Evolutionary conservation across 2,329 filamentous ascomycete species (phyloP).

Genomic region (Paracamarosporium sp.): DNA sequence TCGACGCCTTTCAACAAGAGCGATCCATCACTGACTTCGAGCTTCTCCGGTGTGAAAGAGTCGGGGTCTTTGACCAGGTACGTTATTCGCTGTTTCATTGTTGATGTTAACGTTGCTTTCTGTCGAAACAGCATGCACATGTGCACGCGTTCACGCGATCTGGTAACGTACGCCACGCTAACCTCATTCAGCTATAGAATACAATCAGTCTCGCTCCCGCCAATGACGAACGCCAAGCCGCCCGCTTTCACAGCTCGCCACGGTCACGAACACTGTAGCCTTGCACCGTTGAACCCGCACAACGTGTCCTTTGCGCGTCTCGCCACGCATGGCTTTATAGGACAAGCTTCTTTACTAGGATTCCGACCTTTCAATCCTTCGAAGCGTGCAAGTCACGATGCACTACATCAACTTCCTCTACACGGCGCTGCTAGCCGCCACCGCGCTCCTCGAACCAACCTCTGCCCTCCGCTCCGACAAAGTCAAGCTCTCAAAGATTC

Average conservation of each 20-base stretch:
- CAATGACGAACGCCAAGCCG: conserved; percentile 27
- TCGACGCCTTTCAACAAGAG: conserved; percentile 66
- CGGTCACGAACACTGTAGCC: neutral
- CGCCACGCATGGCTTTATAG: conserved; percentile 23
- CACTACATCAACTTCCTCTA: conserved; percentile 36
- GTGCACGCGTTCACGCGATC: conserved; percentile 5
- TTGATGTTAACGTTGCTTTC: conserved; percentile 7
- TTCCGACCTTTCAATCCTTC: neutral
- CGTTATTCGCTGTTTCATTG: conserved; percentile 78
- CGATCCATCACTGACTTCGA: conserved; percentile 63
- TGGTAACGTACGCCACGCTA: neutral
- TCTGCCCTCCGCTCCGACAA: conserved; percentile 49
- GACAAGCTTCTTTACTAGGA: neutral
- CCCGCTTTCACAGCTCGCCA: conserved; percentile 12
- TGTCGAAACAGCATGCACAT: neutral
- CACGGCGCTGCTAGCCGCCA: conserved; percentile 37
- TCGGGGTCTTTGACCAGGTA: conserved; percentile 72
- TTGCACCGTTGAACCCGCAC: neutral
- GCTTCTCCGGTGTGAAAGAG: conserved; percentile 67
- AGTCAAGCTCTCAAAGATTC: conserved; percentile 71
- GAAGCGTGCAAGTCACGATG: conserved; percentile 27
- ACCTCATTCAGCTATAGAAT: conserved; percentile 1
- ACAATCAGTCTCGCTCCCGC: neutral
- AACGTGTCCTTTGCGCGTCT: conserved; percentile 20
- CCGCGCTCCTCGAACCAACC: conserved; percentile 26